Base-by-base conservation (phyloP, 2,329 filamentous ascomycete species). In the Colletotrichum navitas region DNA sequence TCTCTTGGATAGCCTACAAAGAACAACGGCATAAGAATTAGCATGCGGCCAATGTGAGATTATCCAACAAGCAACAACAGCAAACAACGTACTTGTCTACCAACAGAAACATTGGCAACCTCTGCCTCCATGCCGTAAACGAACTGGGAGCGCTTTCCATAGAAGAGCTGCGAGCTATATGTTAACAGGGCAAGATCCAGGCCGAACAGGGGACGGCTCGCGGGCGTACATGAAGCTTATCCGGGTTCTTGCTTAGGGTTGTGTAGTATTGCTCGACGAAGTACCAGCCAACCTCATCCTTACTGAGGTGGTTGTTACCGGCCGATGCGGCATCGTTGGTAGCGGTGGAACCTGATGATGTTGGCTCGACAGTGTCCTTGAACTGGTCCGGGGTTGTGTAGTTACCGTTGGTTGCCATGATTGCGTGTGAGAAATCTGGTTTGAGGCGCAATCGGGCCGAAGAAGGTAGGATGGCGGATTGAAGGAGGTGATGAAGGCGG, bases 251-350 rank as follows among this genome's bases (percentile, higher is more conserved):
- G 90, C 95, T 98, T 80, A 99, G 86, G 74, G 94, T 99, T 77
- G 94, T 98, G 85, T 99, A 99, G 88, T 98, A 99, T 84, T 97
- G 94, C 89, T 98, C 95, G 71, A 99, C 96, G 77, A 99, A 99
- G 86, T 95, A 98, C 96, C 96, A 99, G 83, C 94, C 96, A 76
- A 99, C 94, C 85, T 98, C 94, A 81, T 97, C 94, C 86, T 97
- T 98, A 77, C 87, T 86, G 51, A 90, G 83, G 77, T 88, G 86
- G 79, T 79, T 84, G 77, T 81, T 84, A 67, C 77, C 78, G 51
- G 78, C 75, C 74, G 78, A 76, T 24, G 62, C 43, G 55, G 80
- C 77, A 71, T 79, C 76, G 67, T 80, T 80, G 71, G 78, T 77
- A 60, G 81, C 72, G 64, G 80, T 76, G 71, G 81, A 76, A 70